Conservation (phyloP, 1,284 basidiomycete genomes). For the Cystobasidiaceae sp. region DNA sequence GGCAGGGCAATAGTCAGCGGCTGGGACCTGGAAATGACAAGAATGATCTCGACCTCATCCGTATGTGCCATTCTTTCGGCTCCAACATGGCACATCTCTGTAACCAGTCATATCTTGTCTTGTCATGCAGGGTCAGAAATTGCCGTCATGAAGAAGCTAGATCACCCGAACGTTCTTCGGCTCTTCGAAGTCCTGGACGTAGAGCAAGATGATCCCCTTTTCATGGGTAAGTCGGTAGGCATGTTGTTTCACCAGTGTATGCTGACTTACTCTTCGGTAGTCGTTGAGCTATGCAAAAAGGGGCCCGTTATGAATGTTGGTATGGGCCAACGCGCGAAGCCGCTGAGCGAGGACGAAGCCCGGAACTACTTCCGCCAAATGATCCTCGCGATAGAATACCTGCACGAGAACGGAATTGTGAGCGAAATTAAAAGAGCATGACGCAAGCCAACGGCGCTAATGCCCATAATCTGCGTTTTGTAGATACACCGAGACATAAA, state of each 20-base stretch:
- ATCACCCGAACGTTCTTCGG: constrained; percentile 48
- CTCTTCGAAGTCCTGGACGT: constrained; percentile 57
- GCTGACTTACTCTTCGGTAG: no score
- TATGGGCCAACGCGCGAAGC: constrained; percentile 42
- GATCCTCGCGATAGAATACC: constrained; percentile 52
- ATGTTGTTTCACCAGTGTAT: constrained; percentile 27
- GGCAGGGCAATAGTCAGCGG: constrained; percentile 6
- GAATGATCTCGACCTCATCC: constrained; percentile 28
- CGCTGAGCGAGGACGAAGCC: constrained; percentile 45
- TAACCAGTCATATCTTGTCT: constrained; percentile 54
- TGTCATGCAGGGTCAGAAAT: constrained; percentile 38
- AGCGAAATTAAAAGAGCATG: constrained; percentile 51
- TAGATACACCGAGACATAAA: constrained; percentile 45
- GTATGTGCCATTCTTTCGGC: constrained; percentile 33
- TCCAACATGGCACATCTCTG: constrained; percentile 35
- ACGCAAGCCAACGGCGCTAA: no score
- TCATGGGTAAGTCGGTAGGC: constrained; percentile 49
- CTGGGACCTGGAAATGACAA: constrained; percentile 39
- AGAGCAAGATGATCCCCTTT: constrained; percentile 52
- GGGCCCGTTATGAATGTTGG: constrained; percentile 52
- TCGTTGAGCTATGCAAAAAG: constrained; percentile 52
- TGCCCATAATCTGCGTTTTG: no score
- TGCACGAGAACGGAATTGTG: constrained; percentile 55
- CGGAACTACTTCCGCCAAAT: constrained; percentile 54
- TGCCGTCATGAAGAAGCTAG: constrained; percentile 43